Base-by-base conservation (phyloP, 768 basidiomycete genomes). In the Pulveroboletus sp. region DNA sequence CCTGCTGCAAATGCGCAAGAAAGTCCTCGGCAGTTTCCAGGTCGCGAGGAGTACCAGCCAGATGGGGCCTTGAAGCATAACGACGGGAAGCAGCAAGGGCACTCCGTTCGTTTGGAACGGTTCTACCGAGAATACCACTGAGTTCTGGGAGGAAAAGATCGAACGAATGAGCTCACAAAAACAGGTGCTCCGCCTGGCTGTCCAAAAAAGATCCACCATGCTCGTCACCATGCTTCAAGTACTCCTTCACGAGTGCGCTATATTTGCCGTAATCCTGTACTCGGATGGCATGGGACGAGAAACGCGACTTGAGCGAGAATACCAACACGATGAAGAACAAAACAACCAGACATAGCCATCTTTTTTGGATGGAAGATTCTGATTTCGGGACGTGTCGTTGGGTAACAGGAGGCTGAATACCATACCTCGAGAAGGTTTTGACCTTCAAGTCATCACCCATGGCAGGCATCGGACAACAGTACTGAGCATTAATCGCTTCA, bases 41-140 rank as follows among this genome's bases (percentile, higher is more conserved):
- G 62, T 87, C 85, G 5, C 71, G 68, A 2, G 70, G 63, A 12
- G 78, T 76, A 33, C 84, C 85, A 1, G 85, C 85, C 44, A 81
- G 61, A 59, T 87, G 85, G 5, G 84, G 82, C 51, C 72, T 72
- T 12, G 73, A 68, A 9, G 82, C 71, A 50, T 72, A 84, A 39
- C 63, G 66, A 47, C 77, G 76, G 21, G 82, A 84, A 1, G 80
- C 72, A 24, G 66, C 65, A 24, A 75, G 63, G 10, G 80, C 80
- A 50, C 72, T 79, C 29, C 69, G 71, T 34, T 72, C 67, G 48
- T 78, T 71, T 1, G 81, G 81, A 29, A 83, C 66, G 10, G 76
- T 69, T 60, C 82, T 82, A 33, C 19, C 16, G 12, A 43, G 27
- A 43, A 31, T 11, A 37, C 34, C 13, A 19, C 27, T 20, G 12